Conservation (phyloP, 2,329 filamentous ascomycete genomes). For the Triangularia setosa region DNA sequence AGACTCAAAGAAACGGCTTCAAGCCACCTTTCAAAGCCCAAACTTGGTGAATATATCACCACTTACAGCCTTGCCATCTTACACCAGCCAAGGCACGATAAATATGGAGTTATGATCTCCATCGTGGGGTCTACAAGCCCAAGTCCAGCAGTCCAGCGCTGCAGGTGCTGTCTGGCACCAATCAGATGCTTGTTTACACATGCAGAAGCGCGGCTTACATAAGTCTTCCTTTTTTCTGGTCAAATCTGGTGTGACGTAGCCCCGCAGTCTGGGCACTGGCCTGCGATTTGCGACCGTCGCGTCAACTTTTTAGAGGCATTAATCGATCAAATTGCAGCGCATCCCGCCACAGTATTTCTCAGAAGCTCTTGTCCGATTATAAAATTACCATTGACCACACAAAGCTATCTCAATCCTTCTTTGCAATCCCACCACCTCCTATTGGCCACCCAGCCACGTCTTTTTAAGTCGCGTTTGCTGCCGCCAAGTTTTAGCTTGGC, state of each 20-base stretch:
- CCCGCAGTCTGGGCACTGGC: neutral
- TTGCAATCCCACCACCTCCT: neutral
- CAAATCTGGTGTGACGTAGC: constrained; percentile 19
- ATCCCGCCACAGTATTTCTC: neutral
- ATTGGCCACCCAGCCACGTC: neutral
- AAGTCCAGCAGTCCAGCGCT: neutral
- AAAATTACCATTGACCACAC: neutral
- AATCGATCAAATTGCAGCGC: neutral
- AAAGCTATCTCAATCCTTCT: neutral
- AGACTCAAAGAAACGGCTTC: neutral
- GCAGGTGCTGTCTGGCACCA: neutral
- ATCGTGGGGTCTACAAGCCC: neutral
- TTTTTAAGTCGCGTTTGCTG: neutral
- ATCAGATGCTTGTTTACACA: constrained; percentile 8
- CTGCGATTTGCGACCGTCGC: constrained; percentile 13
- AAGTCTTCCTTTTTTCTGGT: neutral
- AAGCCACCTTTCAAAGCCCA: neutral
- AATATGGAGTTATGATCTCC: neutral
- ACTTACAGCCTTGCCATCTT: neutral
- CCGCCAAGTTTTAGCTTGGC: constrained; percentile 2
- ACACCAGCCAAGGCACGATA: neutral
- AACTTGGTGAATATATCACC: neutral
- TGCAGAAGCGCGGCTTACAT: neutral
- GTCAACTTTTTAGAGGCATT: constrained; percentile 15
- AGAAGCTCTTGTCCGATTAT: neutral